A percentile compares a stretch with the other conserved stretches of the same genome.
Evolutionary conservation across 2,329 filamentous ascomycete genomes (phyloP).

Genomic region (Penicillium sp.): DNA sequence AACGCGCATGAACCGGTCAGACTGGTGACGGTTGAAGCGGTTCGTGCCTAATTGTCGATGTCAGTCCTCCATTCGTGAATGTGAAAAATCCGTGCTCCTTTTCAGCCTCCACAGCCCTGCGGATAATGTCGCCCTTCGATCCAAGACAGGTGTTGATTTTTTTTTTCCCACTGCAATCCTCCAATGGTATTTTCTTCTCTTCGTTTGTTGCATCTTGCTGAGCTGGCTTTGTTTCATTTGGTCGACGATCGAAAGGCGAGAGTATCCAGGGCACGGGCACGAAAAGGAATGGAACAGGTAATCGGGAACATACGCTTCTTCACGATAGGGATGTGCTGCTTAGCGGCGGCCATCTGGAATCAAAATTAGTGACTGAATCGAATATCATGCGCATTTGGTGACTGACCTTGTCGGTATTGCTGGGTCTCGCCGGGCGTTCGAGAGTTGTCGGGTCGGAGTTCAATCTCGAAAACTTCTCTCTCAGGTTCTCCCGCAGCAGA

Average conservation of each 20-base stretch:
- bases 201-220: neutral
- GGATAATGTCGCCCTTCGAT: slow-evolving; percentile 10
- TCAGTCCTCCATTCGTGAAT: slow-evolving; percentile 41
- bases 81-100: neutral
- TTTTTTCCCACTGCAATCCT: neutral
- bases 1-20: slow-evolving; percentile 92
- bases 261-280: slow-evolving; percentile 20
- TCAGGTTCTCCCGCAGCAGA: slow-evolving; percentile 35
- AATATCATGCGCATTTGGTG: slow-evolving; percentile 6
- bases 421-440: slow-evolving; percentile 44
- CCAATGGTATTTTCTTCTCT: neutral
- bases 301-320: slow-evolving; percentile 89
- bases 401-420: slow-evolving; percentile 47
- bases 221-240: slow-evolving; percentile 3
- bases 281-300: slow-evolving; percentile 9
- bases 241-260: slow-evolving; percentile 21
- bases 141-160: neutral
- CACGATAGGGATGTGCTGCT: slow-evolving; percentile 99
- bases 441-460: slow-evolving; percentile 43
- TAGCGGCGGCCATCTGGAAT: slow-evolving; percentile 86
- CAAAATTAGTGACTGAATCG: slow-evolving; percentile 7
- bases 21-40: slow-evolving; percentile 96
- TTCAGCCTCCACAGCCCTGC: slow-evolving; percentile 1
- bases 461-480: slow-evolving; percentile 42
- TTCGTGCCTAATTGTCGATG: slow-evolving; percentile 67